Conservation (phyloP, 2,329 filamentous ascomycete genomes). For the Hymenoscyphus occultus region DNA sequence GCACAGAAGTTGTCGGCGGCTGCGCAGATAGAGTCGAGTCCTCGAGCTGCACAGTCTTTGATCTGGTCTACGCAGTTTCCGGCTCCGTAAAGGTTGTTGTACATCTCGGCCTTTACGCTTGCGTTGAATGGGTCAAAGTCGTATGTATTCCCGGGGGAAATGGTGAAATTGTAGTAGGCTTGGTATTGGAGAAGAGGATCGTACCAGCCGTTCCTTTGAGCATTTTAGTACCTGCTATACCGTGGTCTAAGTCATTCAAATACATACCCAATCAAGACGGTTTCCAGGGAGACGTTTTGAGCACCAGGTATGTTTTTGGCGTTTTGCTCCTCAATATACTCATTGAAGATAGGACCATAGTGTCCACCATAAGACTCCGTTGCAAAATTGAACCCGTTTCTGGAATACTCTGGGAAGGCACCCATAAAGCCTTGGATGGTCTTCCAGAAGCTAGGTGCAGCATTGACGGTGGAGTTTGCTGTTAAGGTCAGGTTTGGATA, state of each 20-base stretch:
- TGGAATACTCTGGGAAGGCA: constrained; percentile 51
- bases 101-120: constrained; percentile 48
- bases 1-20: constrained; percentile 55
- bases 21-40: constrained; percentile 49
- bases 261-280: constrained; percentile 47
- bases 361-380: constrained; percentile 58
- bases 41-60: constrained; percentile 51
- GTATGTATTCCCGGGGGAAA: constrained; percentile 55
- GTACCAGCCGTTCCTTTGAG: constrained; percentile 51
- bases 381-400: constrained; percentile 51
- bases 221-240: constrained; percentile 7
- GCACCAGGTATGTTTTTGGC: constrained; percentile 47
- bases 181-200: constrained; percentile 54
- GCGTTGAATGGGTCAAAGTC: constrained; percentile 51
- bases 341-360: constrained; percentile 57
- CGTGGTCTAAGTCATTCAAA: not conserved
- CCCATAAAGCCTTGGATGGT: constrained; percentile 62
- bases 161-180: constrained; percentile 56
- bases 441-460: constrained; percentile 59
- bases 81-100: constrained; percentile 57
- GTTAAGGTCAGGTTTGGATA: constrained; percentile 49
- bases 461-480: constrained; percentile 49
- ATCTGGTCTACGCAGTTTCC: constrained; percentile 60
- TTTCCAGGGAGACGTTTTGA: constrained; percentile 46
- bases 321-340: constrained; percentile 60